Conservation (phyloP, 768 basidiomycete genomes). For the Russula foetens region DNA sequence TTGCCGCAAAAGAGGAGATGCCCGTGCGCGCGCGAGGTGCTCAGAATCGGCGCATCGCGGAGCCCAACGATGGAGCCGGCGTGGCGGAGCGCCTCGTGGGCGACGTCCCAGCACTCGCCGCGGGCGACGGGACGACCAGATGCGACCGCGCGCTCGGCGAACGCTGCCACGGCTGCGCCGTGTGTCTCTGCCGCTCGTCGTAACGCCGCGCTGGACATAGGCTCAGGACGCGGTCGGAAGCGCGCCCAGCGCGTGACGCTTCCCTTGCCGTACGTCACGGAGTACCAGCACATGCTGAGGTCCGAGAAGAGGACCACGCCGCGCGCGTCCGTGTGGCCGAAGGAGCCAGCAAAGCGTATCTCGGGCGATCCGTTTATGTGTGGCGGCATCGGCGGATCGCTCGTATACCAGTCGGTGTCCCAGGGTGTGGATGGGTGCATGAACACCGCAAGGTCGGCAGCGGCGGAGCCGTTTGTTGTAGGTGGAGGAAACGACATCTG, state of each 20-base stretch:
- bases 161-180: conserved; percentile 41
- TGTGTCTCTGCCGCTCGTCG: conserved; percentile 39
- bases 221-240: conserved; percentile 34
- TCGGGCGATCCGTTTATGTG: conserved; percentile 24
- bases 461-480: conserved; percentile 28
- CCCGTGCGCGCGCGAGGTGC: conserved; percentile 44
- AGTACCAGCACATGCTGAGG: conserved; percentile 43
- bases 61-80: conserved; percentile 33
- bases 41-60: conserved; percentile 39
- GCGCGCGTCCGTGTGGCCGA: conserved; percentile 26
- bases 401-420: conserved; percentile 36
- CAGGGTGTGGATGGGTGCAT: conserved; percentile 37
- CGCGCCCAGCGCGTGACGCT: conserved; percentile 28
- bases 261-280: conserved; percentile 31
- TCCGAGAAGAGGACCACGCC: conserved; percentile 40
- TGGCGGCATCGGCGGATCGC: conserved; percentile 28
- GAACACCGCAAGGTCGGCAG: conserved; percentile 38
- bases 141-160: conserved; percentile 38
- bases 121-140: conserved; percentile 39
- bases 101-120: conserved; percentile 54
- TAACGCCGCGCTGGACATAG: conserved; percentile 30
- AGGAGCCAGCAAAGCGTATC: conserved; percentile 26
- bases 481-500: conserved; percentile 31
- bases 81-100: conserved; percentile 40
- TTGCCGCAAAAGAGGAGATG: conserved; percentile 42